Evolutionary conservation across 2,329 filamentous ascomycete species (phyloP).

Genomic region (Neopestalotiopsis sp.): DNA sequence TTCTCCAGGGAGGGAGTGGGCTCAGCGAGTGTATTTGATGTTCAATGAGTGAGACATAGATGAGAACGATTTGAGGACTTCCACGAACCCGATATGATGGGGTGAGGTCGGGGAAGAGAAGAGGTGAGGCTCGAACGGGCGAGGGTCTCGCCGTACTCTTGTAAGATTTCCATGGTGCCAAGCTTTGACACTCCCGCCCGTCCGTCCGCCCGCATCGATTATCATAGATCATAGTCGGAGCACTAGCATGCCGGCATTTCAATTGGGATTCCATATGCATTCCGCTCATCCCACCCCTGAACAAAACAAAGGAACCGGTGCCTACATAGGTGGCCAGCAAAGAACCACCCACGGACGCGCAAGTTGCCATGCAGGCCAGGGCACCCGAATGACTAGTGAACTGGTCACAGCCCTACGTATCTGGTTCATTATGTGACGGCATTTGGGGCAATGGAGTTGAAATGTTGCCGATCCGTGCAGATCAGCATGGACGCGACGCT

Average conservation of each 20-base stretch:
- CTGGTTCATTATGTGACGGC: background rate
- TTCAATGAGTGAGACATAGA: background rate
- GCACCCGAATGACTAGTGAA: too few species aligned
- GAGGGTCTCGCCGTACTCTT: background rate
- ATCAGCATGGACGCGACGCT: background rate
- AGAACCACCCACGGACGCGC: too few species aligned
- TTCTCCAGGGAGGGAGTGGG: background rate
- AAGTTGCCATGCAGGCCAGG: too few species aligned
- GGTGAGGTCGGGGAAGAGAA: background rate
- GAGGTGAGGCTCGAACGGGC: background rate
- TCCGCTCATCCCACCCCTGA: too few species aligned
- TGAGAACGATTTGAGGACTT: background rate
- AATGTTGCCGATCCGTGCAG: conserved; percentile 3
- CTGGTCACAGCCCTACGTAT: too few species aligned
- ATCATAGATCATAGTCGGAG: background rate
- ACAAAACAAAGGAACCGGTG: too few species aligned
- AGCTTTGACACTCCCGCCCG: conserved; percentile 1
- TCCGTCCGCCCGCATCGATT: background rate
- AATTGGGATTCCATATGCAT: too few species aligned
- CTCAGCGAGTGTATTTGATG: background rate
- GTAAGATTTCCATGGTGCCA: background rate
- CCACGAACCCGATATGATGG: background rate
- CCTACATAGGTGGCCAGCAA: too few species aligned
- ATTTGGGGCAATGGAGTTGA: background rate
- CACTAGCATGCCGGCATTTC: too few species aligned